These are phyloP conservation scores for Cicer chorassanicum DNA, from an alignment of 306 rosid species.

Conservation along the genomic window DNA sequence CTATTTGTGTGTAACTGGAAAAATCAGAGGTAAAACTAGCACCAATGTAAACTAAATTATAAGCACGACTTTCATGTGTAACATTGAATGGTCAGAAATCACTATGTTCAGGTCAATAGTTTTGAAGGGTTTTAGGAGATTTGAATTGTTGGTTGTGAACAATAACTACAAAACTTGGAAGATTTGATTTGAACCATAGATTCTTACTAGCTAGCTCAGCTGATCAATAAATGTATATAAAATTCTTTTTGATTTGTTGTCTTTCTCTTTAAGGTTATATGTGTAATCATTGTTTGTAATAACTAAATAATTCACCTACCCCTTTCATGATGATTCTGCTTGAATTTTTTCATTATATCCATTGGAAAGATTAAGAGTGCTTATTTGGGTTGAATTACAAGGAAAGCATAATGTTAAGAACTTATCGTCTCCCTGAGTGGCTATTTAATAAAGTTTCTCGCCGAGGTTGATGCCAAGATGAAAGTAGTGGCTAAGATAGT, in stretches of 20 bases:
- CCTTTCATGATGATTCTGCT: too few relatives aligned
- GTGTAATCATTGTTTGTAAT: too few relatives aligned
- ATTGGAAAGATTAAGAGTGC: neutral
- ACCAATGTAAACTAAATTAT: neutral
- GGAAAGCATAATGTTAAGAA: too few relatives aligned
- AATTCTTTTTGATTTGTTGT: neutral
- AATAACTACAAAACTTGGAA: neutral
- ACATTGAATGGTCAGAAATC: neutral
- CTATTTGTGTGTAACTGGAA: too few relatives aligned
- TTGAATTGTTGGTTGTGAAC: conserved; percentile 5
- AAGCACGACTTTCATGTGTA: neutral
- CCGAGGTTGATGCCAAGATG: neutral
- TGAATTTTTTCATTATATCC: neutral
- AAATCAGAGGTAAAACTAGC: too few relatives aligned
- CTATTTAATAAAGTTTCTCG: neutral
- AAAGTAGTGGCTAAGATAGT: neutral
- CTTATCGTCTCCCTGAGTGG: neutral
- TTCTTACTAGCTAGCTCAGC: neutral
- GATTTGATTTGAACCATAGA: neutral
- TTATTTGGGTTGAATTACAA: neutral
- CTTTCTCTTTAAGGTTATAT: too few relatives aligned
- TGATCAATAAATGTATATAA: neutral
- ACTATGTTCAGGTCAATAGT: neutral
- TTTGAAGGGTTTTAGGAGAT: neutral
- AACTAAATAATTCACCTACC: too few relatives aligned